Evolutionary conservation across 345 rosid species (phyloP).

Genomic region (Citrus hindsii): DNA sequence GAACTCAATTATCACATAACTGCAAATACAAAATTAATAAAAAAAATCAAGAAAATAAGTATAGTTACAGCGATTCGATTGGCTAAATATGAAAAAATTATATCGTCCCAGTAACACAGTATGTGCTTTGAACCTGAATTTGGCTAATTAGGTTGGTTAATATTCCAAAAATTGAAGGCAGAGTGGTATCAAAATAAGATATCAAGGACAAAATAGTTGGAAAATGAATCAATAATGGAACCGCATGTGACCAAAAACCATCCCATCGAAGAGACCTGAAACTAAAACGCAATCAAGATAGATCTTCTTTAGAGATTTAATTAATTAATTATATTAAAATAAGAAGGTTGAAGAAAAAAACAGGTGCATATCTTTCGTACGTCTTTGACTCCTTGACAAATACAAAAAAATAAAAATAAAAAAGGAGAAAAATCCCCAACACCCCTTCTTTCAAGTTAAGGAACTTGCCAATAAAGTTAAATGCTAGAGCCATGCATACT

Average conservation of each 20-base stretch:
- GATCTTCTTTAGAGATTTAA: neutral
- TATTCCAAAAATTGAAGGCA: neutral
- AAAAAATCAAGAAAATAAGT: neutral
- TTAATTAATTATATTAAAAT: neutral
- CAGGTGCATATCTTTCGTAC: conserved; percentile 1
- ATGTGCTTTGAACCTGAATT: neutral
- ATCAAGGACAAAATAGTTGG: neutral
- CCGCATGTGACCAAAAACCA: conserved; percentile 4
- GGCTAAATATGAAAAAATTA: neutral
- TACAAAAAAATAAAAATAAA: neutral
- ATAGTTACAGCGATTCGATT: neutral
- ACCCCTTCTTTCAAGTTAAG: conserved; percentile 20
- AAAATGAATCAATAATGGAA: conserved; percentile 12
- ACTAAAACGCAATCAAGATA: conserved; percentile 1
- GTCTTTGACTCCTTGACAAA: conserved; percentile 13
- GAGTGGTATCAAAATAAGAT: neutral
- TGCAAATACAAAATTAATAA: neutral
- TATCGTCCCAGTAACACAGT: neutral
- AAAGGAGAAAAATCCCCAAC: neutral
- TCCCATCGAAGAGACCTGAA: conserved; percentile 17
- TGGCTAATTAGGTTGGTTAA: neutral
- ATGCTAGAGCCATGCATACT: conserved; percentile 5
- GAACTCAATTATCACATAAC: too few relatives aligned
- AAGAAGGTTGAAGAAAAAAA: conserved; percentile 8
- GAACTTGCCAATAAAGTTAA: neutral